A percentile compares a stretch with the other conserved stretches of the same genome.
These are phyloP conservation scores for Penicillium paneum DNA, from an alignment of 2,329 filamentous ascomycete genomes.

Conservation along the genomic window DNA sequence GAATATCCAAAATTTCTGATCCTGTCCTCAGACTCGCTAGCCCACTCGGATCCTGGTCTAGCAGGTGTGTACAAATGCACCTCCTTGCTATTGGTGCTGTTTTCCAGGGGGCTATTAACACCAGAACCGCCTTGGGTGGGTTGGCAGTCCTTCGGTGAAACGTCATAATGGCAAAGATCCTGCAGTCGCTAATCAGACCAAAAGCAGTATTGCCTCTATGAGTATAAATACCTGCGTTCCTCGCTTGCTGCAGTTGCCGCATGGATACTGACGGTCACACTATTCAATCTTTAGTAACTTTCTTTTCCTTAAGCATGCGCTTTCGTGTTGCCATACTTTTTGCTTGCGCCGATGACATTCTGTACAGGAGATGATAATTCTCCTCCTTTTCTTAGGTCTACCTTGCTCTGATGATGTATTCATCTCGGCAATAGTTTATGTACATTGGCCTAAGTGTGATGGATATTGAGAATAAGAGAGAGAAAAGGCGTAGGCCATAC, in stretches of 20 bases:
- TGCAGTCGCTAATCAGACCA: background rate
- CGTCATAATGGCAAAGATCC: conserved; percentile 18
- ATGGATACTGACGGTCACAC: conserved; percentile 19
- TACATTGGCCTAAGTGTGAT: too few species aligned
- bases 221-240: conserved; percentile 10
- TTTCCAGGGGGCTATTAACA: background rate
- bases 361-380: background rate
- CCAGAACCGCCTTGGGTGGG: background rate
- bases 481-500: too few species aligned
- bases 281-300: background rate
- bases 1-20: conserved; percentile 16
- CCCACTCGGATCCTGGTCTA: background rate
- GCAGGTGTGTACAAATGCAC: background rate
- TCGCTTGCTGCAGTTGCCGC: conserved; percentile 19
- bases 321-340: background rate
- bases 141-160: background rate
- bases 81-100: background rate
- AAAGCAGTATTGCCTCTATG: background rate
- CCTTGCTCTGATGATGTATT: background rate
- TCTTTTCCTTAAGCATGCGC: background rate
- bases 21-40: background rate
- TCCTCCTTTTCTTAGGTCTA: background rate
- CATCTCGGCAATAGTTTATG: too few species aligned
- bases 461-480: too few species aligned
- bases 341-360: background rate